Percentiles rank a stretch among this genome's conserved stretches.
Evolutionary conservation across 352 stramenopile species (phyloP).

Genomic region (Pythium phragmiticola): DNA sequence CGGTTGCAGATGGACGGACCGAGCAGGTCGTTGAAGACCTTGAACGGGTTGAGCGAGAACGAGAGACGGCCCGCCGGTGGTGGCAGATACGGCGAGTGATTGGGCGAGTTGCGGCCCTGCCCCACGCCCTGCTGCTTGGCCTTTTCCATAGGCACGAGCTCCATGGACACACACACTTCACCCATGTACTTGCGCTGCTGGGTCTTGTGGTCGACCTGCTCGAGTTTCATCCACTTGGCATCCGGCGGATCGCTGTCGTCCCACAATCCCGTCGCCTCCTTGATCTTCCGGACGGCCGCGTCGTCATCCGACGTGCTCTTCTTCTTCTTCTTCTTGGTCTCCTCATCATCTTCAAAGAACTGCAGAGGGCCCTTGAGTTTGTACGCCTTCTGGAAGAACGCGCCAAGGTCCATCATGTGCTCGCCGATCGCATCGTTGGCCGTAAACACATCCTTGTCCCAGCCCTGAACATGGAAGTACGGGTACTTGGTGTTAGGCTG

Average conservation of each 20-base stretch:
- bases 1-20: slow-evolving; percentile 86
- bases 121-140: slow-evolving; percentile 79
- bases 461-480: slow-evolving; percentile 93
- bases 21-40: slow-evolving; percentile 84
- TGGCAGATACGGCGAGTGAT: slow-evolving; percentile 92
- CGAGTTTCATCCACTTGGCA: slow-evolving; percentile 82
- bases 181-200: slow-evolving; percentile 83
- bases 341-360: slow-evolving; percentile 82
- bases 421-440: slow-evolving; percentile 92
- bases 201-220: slow-evolving; percentile 80
- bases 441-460: slow-evolving; percentile 93
- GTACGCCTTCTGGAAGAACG: slow-evolving; percentile 76
- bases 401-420: slow-evolving; percentile 73
- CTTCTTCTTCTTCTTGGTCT: slow-evolving; percentile 75
- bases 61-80: slow-evolving; percentile 88
- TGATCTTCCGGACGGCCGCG: slow-evolving; percentile 78
- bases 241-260: slow-evolving; percentile 79
- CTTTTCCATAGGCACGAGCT: slow-evolving; percentile 87
- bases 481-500: slow-evolving; percentile 88
- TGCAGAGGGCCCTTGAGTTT: slow-evolving; percentile 74
- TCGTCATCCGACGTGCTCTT: slow-evolving; percentile 75
- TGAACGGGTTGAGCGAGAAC: slow-evolving; percentile 91
- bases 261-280: slow-evolving; percentile 82
- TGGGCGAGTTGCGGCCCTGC: slow-evolving; percentile 85
- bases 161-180: slow-evolving; percentile 83